Evolutionary conservation across 768 basidiomycete species (phyloP).

Genomic region (Trametes meyenii): DNA sequence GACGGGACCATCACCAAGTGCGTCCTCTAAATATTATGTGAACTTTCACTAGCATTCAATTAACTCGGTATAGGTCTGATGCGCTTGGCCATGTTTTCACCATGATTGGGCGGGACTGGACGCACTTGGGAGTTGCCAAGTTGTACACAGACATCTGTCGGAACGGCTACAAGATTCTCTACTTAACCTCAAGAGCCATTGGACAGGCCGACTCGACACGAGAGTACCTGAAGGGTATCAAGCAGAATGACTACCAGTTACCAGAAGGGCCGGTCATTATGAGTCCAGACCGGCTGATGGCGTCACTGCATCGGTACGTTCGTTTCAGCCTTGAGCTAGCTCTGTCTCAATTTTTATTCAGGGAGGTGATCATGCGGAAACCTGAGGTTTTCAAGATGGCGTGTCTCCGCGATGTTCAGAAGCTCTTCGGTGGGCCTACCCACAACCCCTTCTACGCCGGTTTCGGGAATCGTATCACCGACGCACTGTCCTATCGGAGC

Average conservation of each 20-base stretch:
- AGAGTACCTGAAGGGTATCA: slow-evolving; percentile 92
- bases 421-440: slow-evolving; percentile 76
- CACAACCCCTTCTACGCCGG: slow-evolving; percentile 92
- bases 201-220: slow-evolving; percentile 97
- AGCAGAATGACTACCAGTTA: slow-evolving; percentile 94
- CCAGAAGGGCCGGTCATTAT: slow-evolving; percentile 98
- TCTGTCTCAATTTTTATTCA: slow-evolving; percentile 34
- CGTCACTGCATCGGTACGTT: slow-evolving; percentile 86
- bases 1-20: slow-evolving; percentile 99
- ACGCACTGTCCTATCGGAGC: slow-evolving; percentile 95
- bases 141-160: slow-evolving; percentile 93
- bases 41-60: neutral
- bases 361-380: slow-evolving; percentile 98
- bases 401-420: slow-evolving; percentile 91
- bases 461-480: slow-evolving; percentile 97
- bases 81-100: slow-evolving; percentile 96
- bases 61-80: slow-evolving; percentile 67
- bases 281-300: slow-evolving; percentile 96
- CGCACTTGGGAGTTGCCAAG: slow-evolving; percentile 95
- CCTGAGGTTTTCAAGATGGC: slow-evolving; percentile 99
- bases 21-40: slow-evolving; percentile 23
- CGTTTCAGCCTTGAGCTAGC: neutral
- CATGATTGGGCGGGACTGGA: slow-evolving; percentile 98
- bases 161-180: slow-evolving; percentile 98
- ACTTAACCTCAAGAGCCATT: slow-evolving; percentile 94